These are phyloP conservation scores for Microdochium trichocladiopsis DNA, from an alignment of 2,329 filamentous ascomycete genomes.

Conservation along the genomic window DNA sequence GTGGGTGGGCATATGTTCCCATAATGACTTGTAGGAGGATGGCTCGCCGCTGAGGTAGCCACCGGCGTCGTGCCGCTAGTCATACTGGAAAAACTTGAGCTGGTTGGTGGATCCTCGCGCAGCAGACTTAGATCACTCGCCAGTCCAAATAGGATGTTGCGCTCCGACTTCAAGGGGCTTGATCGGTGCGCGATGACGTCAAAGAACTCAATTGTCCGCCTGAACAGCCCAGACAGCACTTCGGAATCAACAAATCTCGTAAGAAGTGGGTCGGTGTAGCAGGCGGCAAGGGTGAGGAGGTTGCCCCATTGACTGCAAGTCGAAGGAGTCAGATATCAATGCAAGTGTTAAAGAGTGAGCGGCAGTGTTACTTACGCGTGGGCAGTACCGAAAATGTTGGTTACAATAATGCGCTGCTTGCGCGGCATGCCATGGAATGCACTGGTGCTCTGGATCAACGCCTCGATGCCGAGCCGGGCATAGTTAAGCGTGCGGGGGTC, in stretches of 20 bases:
- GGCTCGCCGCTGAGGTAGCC: not conserved
- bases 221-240: slow-evolving; percentile 53
- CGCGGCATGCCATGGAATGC: slow-evolving; percentile 64
- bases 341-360: not conserved
- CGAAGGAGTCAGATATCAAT: no score
- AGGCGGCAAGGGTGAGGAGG: slow-evolving; percentile 80
- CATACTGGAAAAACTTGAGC: slow-evolving; percentile 35
- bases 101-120: slow-evolving; percentile 17
- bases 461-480: slow-evolving; percentile 58
- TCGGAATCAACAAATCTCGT: slow-evolving; percentile 47
- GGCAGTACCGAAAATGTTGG: slow-evolving; percentile 92
- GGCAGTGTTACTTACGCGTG: slow-evolving; percentile 68
- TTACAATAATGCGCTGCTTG: slow-evolving; percentile 68
- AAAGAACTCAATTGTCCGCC: slow-evolving; percentile 72
- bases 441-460: slow-evolving; percentile 76
- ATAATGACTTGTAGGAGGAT: not conserved
- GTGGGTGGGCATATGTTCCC: not conserved
- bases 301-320: slow-evolving; percentile 98
- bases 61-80: not conserved
- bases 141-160: slow-evolving; percentile 60
- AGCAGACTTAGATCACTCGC: slow-evolving; percentile 35
- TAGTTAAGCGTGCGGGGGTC: slow-evolving; percentile 41
- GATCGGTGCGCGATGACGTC: slow-evolving; percentile 62
- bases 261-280: slow-evolving; percentile 61
- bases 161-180: slow-evolving; percentile 67